These are phyloP conservation scores for Xylaria longipes DNA, from an alignment of 495 filamentous ascomycete species.

Conservation along the genomic window DNA sequence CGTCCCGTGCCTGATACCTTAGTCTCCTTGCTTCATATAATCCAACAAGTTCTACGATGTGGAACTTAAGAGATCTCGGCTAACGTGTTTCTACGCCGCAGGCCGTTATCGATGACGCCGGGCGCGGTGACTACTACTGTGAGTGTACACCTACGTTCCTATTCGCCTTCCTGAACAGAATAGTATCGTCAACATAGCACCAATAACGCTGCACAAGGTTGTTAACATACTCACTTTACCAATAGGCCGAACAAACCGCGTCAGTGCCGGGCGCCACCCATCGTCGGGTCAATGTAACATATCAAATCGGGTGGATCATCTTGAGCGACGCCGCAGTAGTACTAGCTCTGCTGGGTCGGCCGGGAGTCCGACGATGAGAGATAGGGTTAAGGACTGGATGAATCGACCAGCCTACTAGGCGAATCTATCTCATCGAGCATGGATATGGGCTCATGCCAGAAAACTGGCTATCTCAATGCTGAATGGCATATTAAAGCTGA, in stretches of 20 bases:
- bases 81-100: too few species aligned
- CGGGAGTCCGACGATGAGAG: constrained; percentile 27
- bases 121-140: constrained; percentile 41
- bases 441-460: not conserved
- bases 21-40: too few species aligned
- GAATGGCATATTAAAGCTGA: not conserved
- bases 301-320: constrained; percentile 34
- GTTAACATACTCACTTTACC: not conserved
- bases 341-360: constrained; percentile 17
- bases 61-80: too few species aligned
- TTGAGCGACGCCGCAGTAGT: constrained; percentile 38
- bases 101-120: constrained; percentile 41
- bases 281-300: constrained; percentile 36
- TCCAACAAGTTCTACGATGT: too few species aligned
- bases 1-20: too few species aligned
- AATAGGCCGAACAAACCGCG: constrained; percentile 41
- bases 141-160: constrained; percentile 10
- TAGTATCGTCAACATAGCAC: not conserved
- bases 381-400: constrained; percentile 35
- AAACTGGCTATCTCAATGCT: not conserved
- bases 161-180: not conserved
- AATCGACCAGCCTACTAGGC: constrained; percentile 39
- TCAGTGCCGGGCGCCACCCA: constrained; percentile 36
- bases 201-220: constrained; percentile 5
- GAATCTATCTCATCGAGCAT: not conserved